Evolutionary conservation across 805 yeast genomes (phyloP).

Genomic region (Saturnispora ahearnii): DNA sequence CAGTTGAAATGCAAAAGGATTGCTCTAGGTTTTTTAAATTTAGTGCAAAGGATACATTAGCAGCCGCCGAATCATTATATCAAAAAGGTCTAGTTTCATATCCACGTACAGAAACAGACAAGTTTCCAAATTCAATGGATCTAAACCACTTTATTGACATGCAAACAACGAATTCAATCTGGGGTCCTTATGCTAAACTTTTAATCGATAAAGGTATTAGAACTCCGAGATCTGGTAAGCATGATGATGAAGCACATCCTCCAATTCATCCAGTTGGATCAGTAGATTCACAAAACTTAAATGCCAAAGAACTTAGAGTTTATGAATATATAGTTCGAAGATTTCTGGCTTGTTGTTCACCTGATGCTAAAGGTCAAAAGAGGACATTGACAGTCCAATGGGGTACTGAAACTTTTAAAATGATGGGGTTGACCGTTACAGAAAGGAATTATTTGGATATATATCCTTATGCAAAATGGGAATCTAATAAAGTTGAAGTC

Average conservation of each 20-base stretch:
- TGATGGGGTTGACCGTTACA: conserved; percentile 66
- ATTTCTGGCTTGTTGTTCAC: conserved; percentile 85
- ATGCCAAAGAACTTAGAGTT: conserved; percentile 51
- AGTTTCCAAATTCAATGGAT: conserved; percentile 71
- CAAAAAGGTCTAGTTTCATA: conserved; percentile 82
- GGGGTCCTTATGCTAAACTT: conserved; percentile 64
- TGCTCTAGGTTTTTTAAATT: conserved; percentile 68
- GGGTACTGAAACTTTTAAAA: conserved; percentile 66
- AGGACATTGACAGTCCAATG: conserved; percentile 60
- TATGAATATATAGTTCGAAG: conserved; percentile 82
- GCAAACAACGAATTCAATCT: conserved; percentile 45
- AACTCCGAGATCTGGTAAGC: conserved; percentile 71
- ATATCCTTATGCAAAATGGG: conserved; percentile 76
- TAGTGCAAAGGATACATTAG: conserved; percentile 72
- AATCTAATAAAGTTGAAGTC: conserved; percentile 42
- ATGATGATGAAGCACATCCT: conserved; percentile 95
- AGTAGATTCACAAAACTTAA: conserved; percentile 19
- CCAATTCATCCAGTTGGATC: conserved; percentile 75
- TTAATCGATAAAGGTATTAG: conserved; percentile 38
- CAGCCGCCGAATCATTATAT: conserved; percentile 75
- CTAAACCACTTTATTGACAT: conserved; percentile 49
- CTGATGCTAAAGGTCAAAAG: conserved; percentile 74
- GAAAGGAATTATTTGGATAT: conserved; percentile 75
- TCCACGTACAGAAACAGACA: conserved; percentile 96
- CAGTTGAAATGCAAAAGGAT: conserved; percentile 85